These are phyloP conservation scores for Senecio squalidus DNA, from an alignment of 140 eudicot species.

Conservation along the genomic window DNA sequence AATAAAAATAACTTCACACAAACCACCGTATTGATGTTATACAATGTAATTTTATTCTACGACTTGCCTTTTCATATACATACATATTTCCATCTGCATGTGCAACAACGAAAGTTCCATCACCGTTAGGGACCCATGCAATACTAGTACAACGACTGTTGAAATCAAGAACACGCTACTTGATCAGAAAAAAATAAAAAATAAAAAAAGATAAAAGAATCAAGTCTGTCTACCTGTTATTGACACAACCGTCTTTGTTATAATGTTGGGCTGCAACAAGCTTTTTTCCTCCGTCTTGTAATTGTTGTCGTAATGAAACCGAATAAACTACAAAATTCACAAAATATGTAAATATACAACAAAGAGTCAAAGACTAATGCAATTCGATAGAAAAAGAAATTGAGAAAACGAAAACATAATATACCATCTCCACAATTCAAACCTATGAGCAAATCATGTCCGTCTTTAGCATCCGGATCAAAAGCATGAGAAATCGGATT, in stretches of 20 bases:
- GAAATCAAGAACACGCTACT: conserved; percentile 17
- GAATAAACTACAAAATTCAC: conserved; percentile 70
- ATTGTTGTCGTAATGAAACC: conserved; percentile 84
- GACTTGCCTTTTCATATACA: conserved; percentile 90
- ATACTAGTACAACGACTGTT: conserved; percentile 85
- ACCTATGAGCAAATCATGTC: conserved; percentile 97
- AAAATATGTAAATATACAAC: conserved; percentile 18
- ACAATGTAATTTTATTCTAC: neutral
- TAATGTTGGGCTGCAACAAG: conserved; percentile 98
- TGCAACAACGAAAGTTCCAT: conserved; percentile 83
- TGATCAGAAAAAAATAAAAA: conserved; percentile 24
- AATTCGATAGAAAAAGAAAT: neutral
- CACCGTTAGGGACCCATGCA: conserved; percentile 91
- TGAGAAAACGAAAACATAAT: neutral
- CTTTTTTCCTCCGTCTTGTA: conserved; percentile 94
- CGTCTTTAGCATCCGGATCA: conserved; percentile 88
- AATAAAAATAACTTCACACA: conserved; percentile 9
- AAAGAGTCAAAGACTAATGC: neutral
- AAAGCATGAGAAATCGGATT: conserved; percentile 94
- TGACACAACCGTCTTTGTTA: conserved; percentile 93
- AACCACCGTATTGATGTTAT: conserved; percentile 6
- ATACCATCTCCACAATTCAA: conserved; percentile 91
- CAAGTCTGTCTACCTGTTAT: conserved; percentile 57
- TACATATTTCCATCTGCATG: conserved; percentile 97
- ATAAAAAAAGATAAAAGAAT: conserved; percentile 1